Percentiles rank a stretch among this genome's conserved stretches.
These are phyloP conservation scores for Fraxinus xanthoxyloides DNA, from an alignment of 305 asterid species.

Conservation along the genomic window DNA sequence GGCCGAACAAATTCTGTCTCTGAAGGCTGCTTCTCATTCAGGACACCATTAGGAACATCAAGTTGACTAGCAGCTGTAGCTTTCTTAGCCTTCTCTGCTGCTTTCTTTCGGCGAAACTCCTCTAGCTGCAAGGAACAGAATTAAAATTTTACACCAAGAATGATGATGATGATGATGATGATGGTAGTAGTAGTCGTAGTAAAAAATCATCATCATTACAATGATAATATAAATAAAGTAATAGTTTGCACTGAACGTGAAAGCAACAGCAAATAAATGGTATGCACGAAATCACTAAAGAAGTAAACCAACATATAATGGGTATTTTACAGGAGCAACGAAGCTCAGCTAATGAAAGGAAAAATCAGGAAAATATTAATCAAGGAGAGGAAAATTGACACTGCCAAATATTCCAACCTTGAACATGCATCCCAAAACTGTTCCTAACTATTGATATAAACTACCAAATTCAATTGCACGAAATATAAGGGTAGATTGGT, in stretches of 20 bases:
- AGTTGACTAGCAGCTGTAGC: constrained; percentile 36
- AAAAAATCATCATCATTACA: neutral
- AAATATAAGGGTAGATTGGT: neutral
- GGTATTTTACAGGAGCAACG: neutral
- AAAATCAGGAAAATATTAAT: neutral
- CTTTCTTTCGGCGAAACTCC: constrained; percentile 89
- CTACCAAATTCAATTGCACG: neutral
- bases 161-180: neutral
- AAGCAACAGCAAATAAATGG: neutral
- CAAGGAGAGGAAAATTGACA: neutral
- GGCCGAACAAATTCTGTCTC: constrained; percentile 40
- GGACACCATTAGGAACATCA: constrained; percentile 39
- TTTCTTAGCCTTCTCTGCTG: constrained; percentile 74
- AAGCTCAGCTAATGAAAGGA: neutral
- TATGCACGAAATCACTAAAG: neutral
- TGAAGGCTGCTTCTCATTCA: constrained; percentile 41
- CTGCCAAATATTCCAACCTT: neutral
- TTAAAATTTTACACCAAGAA: neutral
- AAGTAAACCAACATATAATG: neutral
- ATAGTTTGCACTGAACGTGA: neutral
- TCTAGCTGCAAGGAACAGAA: constrained; percentile 54
- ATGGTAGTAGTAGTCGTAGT: neutral
- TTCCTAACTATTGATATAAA: neutral
- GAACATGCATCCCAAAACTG: neutral
- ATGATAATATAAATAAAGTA: neutral